Evolutionary conservation across 805 yeast genomes (phyloP), one percentile per base, ranked within the genome.

Genomic region (Myxozyma neotropica): DNA sequence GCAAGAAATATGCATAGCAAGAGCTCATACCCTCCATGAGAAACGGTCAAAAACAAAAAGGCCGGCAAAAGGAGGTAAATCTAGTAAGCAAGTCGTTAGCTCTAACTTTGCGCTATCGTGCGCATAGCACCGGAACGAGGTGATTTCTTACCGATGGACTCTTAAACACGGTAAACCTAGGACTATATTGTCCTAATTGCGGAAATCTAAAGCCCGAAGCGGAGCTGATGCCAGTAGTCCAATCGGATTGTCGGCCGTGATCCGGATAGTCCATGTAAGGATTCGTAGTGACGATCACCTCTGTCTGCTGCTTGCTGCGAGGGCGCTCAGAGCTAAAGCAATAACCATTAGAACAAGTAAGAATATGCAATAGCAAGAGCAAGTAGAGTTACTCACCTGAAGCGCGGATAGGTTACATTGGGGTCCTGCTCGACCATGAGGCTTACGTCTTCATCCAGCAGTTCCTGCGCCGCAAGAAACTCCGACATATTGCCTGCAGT

Each of bases 1-100:
- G 17, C 12, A 13, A 23, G 31, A 15, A 42, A 26, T 8, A 13
- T 13, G 3, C 17, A 12, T 3, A 10, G 39, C 13, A 17, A 21
- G 26, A 35, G 49, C 35, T 27, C 55, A 8, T 60, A 60, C 64
- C 56, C 64, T 46, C 64, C 65, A 19, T 40, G 49, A 6, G 58
- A 26, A 10, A 58, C n/a, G 3, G 63, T 59, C 15, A 61, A 31
- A 4, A 61, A 24, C 19, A 59, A 19, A 27, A 61, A 59, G 2
- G 46, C 60, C 2, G 65, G 65, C 27, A 59, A 45, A 19, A 61
- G 43, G 15, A 59, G 44, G 35, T 54, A 58, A 36, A 61, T 47
- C 65, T 61, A 19, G 5, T 1, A n/a, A 4, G 19, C n/a, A n/a
- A n/a, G n/a, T n/a, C n/a, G n/a, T n/a, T n/a, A n/a, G n/a, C n/a